These are phyloP conservation scores for Austropuccinia psidii DNA, from an alignment of 1,284 basidiomycete species.

Conservation along the genomic window DNA sequence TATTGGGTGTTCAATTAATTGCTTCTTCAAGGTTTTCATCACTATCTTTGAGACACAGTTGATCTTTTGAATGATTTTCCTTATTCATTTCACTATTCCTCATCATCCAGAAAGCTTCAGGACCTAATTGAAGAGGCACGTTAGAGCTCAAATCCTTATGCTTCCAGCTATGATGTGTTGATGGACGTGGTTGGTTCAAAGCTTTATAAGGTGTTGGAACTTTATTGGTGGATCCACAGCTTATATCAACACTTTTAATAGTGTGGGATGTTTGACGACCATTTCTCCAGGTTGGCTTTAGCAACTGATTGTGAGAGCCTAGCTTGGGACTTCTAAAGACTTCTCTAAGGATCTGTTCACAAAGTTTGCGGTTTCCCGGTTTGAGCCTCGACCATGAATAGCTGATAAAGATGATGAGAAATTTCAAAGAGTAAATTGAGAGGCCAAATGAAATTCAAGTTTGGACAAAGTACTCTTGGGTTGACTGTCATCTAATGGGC, in stretches of 20 bases:
- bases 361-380: conserved; percentile 78
- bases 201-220: no score
- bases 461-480: background rate
- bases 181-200: no score
- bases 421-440: conserved; percentile 43
- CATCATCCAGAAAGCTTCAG: background rate
- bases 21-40: no score
- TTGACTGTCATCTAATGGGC: conserved; percentile 18
- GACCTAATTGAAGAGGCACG: background rate
- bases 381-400: conserved; percentile 79
- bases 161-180: no score
- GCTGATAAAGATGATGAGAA: conserved; percentile 42
- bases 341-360: conserved; percentile 83
- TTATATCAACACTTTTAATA: background rate
- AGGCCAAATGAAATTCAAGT: conserved; percentile 29
- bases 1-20: no score
- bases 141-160: background rate
- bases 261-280: background rate
- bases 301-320: background rate
- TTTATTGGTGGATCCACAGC: no score
- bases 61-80: no score
- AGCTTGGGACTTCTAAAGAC: conserved; percentile 53
- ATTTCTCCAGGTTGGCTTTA: background rate
- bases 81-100: conserved; percentile 16
- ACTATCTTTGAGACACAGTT: no score